Evolutionary conservation across 208 protist genomes (phyloP).

Genomic region (Wallacemonas sp.): DNA sequence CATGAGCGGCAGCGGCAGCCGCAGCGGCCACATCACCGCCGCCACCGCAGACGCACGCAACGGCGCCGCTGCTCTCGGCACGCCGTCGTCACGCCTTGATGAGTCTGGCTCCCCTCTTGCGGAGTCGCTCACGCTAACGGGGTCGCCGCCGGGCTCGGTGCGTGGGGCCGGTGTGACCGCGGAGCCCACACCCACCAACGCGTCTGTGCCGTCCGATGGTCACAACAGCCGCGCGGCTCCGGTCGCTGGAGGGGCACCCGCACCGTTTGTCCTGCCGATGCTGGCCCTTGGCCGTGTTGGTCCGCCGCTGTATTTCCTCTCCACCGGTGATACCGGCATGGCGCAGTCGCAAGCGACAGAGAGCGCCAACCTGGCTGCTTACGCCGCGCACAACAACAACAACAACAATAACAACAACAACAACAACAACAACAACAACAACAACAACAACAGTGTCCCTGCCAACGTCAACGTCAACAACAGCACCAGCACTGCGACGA

Average conservation of each 20-base stretch:
- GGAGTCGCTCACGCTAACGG: not conserved
- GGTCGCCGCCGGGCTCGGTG: not conserved
- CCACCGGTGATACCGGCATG: constrained; percentile 55
- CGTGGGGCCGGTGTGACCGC: not conserved
- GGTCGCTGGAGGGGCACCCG: constrained; percentile 5
- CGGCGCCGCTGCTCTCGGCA: no score
- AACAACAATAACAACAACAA: not conserved
- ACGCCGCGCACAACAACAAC: not conserved
- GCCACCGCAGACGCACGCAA: no score
- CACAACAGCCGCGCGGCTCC: no score
- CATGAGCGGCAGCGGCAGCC: no score
- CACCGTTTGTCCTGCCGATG: constrained; percentile 35
- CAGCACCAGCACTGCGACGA: no score
- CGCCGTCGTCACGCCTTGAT: not conserved
- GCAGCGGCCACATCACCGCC: no score
- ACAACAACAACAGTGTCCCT: constrained; percentile 5
- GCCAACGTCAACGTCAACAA: no score
- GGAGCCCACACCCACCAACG: not conserved
- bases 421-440: not conserved
- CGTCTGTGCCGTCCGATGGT: no score
- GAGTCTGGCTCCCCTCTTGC: not conserved
- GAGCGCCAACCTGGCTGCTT: not conserved
- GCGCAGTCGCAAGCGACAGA: constrained; percentile 17
- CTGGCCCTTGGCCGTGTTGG: constrained; percentile 46
- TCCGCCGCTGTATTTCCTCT: constrained; percentile 64